Evolutionary conservation across 2,329 filamentous ascomycete species (phyloP), one percentile per base, ranked within the genome.

Genomic region (Mycocentrospora acerina): DNA sequence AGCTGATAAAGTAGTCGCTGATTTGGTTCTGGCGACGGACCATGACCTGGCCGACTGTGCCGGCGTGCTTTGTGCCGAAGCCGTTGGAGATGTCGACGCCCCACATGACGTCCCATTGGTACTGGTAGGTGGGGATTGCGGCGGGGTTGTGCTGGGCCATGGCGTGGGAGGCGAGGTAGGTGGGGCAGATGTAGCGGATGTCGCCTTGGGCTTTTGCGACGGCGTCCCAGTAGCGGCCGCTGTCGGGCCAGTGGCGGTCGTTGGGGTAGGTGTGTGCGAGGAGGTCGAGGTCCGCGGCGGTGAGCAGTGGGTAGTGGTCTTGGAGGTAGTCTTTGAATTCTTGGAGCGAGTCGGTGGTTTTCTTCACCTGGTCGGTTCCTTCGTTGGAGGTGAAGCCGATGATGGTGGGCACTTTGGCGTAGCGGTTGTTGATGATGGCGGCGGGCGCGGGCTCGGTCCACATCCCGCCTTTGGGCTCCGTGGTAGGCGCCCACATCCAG

Each of bases 231-330:
- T 50, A 64, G 4, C 32, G 25, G 28, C 60, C 60, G 8, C 53
- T 59, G 44, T 64, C 60, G 13, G 59, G 60, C 59, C 59, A 62
- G 40, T 64, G 59, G 19, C 49, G 46, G 32, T 64, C 60, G 34
- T 64, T 64, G n/a, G 59, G 59, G 31, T 62, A 64, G 8, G 49
- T 58, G 3, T 49, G 43, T 2, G 37, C 52, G 14, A 64, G 51
- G 2, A 51, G 42, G 19, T 48, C 40, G 18, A 76, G 71, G 28
- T 73, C 75, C 40, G 76, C 74, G 53, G 78, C 76, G 3, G 78
- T 68, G 3, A 80, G 69, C 0, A 79, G 61, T 4, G 79, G 70
- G 24, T 75, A 64, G 43, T 64, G 60, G 35, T 64, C 59, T 39
- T 58, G 56, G 24, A 64, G 46, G 43, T 64, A 64, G 29, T 47